These are phyloP conservation scores for Penicillium sp. DNA, from an alignment of 2,329 filamentous ascomycete genomes.

Conservation along the genomic window DNA sequence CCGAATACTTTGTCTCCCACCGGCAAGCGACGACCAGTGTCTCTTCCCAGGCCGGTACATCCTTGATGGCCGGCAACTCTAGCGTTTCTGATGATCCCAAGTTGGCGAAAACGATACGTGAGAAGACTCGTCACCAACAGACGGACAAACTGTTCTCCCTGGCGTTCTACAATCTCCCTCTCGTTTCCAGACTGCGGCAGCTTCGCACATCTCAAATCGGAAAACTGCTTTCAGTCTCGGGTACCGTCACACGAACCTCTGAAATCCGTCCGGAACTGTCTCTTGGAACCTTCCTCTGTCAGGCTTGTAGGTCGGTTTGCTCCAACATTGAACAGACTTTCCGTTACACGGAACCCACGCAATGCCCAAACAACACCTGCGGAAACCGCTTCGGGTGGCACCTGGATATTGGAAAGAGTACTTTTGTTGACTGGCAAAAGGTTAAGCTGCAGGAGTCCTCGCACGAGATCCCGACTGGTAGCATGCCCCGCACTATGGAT, in stretches of 20 bases:
- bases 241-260: slow-evolving; percentile 94
- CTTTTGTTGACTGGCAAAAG: slow-evolving; percentile 99
- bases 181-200: slow-evolving; percentile 83
- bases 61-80: slow-evolving; percentile 61
- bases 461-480: slow-evolving; percentile 95
- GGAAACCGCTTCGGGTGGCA: slow-evolving; percentile 93
- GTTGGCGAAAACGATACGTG: slow-evolving; percentile 57
- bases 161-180: slow-evolving; percentile 89
- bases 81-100: slow-evolving; percentile 66
- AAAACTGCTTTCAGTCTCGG: slow-evolving; percentile 91
- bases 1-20: slow-evolving; percentile 91
- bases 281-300: slow-evolving; percentile 88
- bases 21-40: slow-evolving; percentile 68
- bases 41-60: slow-evolving; percentile 72
- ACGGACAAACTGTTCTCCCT: slow-evolving; percentile 95
- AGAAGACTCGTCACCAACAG: slow-evolving; percentile 86
- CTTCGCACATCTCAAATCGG: slow-evolving; percentile 90
- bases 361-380: slow-evolving; percentile 88
- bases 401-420: slow-evolving; percentile 94
- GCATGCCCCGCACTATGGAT: slow-evolving; percentile 98
- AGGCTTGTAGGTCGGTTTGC: slow-evolving; percentile 81
- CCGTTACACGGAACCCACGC: slow-evolving; percentile 93
- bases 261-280: slow-evolving; percentile 95
- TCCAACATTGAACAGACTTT: slow-evolving; percentile 97
- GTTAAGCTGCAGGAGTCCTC: slow-evolving; percentile 98